Base-by-base conservation (phyloP, 2,329 filamentous ascomycete species). In the Alternaria arborescens region DNA sequence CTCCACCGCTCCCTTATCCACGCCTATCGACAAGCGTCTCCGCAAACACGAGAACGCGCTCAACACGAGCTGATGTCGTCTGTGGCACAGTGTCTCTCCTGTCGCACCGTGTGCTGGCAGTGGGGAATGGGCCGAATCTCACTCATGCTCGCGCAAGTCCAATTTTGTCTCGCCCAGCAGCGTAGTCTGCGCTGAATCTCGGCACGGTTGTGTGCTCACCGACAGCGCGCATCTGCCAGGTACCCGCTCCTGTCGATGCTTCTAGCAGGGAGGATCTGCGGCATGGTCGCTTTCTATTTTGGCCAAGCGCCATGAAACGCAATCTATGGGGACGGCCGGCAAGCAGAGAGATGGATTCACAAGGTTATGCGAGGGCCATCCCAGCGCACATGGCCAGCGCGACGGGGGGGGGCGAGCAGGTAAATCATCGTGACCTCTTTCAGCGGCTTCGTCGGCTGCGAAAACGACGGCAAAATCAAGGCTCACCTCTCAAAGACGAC, bases 401-500 rank as follows among this genome's bases (percentile, higher is more conserved):
- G 56, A 52, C 20, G 34, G 12, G 52, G 12, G 52, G 26, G 36
- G 18, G 18, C 43, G 22, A 48, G 20, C 42, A 41, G 34, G 36
- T 22, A 50, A 20, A 28, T 56, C 60, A 55, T 38, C 38, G 34
- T 60, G 38, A 52, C 58, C 43, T 30, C 52, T 51, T 16, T 44
- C 47, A 48, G 51, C 58, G 43, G 50, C 61, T 50, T 57, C 62
- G 44, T 42, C 40, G 26, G 55, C 46, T 47, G 48, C 52, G 44
- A 44, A 42, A 28, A 42, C 18, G 28, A 42, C 34, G 56, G 58
- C 53, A 55, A 47, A 26, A 34, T 52, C 34, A 60, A 51, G 44
- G 28, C 56, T 54, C 61, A 52, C 66, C 67, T 65, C 64, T 65
- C 62, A 84, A 94, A 66, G 88, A 87, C 28, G 84, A 89, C 2